A percentile compares a stretch with the other conserved stretches of the same genome.
Conservation (phyloP, 306 rosid genomes). For the Quercus rubra region DNA sequence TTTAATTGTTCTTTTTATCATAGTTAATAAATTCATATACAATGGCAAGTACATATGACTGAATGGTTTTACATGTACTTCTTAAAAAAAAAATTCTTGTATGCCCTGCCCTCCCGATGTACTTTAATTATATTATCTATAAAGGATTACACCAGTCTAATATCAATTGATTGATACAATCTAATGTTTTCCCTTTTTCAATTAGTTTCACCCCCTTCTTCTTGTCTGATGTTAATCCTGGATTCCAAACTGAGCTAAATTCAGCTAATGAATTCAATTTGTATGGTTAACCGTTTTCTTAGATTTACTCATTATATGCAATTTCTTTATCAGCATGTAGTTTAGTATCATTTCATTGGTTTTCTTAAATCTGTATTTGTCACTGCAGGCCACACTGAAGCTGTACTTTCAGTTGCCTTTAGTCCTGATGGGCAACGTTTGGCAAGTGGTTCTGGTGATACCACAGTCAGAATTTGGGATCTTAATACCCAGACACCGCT, state of each 20-base stretch:
- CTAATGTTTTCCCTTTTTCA: neutral
- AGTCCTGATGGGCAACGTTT: conserved; percentile 89
- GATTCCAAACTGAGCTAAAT: neutral
- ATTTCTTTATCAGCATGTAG: neutral
- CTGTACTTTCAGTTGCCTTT: conserved; percentile 79
- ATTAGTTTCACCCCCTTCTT: neutral
- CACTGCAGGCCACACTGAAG: conserved; percentile 79
- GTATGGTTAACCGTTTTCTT: neutral
- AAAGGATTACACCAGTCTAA: neutral
- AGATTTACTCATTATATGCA: neutral
- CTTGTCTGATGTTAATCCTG: neutral
- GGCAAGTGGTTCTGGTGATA: conserved; percentile 98
- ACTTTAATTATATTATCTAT: too few relatives aligned
- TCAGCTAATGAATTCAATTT: neutral
- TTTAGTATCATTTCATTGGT: neutral
- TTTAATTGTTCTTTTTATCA: neutral
- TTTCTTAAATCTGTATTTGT: conserved; percentile 6
- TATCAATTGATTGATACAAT: neutral
- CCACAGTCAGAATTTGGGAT: conserved; percentile 92
- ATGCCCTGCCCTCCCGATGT: too few relatives aligned
- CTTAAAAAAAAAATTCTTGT: too few relatives aligned
- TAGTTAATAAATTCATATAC: too few relatives aligned
- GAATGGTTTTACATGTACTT: too few relatives aligned
- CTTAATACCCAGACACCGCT: conserved; percentile 81
- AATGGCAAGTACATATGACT: too few relatives aligned